Percentiles rank a stretch among this genome's conserved stretches.
Evolutionary conservation across 495 filamentous ascomycete species (phyloP).

Genomic region (Penicillium roqueforti): DNA sequence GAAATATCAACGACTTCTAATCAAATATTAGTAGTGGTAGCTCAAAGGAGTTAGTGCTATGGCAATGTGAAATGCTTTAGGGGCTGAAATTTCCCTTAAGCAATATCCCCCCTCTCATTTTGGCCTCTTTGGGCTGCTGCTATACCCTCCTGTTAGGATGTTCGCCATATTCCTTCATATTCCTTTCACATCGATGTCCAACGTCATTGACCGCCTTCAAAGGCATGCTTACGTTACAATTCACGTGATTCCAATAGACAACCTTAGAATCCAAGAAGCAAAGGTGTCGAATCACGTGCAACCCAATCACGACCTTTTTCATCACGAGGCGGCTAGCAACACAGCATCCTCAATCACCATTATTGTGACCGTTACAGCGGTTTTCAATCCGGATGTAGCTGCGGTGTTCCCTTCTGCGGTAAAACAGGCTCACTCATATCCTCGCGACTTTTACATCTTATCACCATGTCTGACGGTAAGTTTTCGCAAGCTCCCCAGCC

Average conservation of each 20-base stretch:
- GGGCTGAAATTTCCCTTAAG: neutral
- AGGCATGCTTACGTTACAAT: neutral
- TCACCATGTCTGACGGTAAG: conserved; percentile 60
- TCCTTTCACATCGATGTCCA: no score
- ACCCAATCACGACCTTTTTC: conserved; percentile 25
- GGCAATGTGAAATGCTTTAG: neutral
- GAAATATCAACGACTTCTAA: neutral
- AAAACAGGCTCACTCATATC: conserved; percentile 29
- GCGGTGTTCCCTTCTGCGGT: conserved; percentile 28
- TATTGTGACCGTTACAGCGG: conserved; percentile 31
- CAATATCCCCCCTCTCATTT: neutral
- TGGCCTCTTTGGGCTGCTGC: neutral
- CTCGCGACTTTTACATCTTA: conserved; percentile 16
- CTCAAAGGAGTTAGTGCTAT: neutral
- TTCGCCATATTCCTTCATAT: neutral
- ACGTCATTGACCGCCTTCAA: no score
- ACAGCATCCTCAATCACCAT: conserved; percentile 21
- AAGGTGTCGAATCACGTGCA: neutral
- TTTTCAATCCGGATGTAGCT: conserved; percentile 42
- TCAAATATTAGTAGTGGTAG: neutral
- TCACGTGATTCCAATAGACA: neutral
- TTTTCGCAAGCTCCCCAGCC: conserved; percentile 14
- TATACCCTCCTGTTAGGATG: neutral
- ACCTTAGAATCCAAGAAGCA: neutral
- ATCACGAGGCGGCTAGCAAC: conserved; percentile 18